phyloP scores from a whole-genome alignment of 495 filamentous ascomycete species.

The Penicillium parvum region DNA sequence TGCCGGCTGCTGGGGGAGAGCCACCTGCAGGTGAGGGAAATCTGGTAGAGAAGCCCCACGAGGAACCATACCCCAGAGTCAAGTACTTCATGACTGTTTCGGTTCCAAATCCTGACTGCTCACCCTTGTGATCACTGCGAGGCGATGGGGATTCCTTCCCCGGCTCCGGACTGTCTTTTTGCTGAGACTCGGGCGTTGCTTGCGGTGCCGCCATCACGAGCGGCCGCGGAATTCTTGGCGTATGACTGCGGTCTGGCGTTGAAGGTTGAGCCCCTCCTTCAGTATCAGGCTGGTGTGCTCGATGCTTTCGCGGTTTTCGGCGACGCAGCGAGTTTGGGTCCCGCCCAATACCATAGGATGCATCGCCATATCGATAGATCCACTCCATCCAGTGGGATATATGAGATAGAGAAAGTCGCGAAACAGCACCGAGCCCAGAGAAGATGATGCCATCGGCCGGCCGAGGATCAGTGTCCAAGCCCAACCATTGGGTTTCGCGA shows the following conservation, averaged over 20 bases:
- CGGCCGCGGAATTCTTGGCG: constrained; percentile 44
- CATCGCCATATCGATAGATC: constrained; percentile 69
- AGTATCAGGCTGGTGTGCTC: constrained; percentile 3
- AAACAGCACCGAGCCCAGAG: constrained; percentile 66
- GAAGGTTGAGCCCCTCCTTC: constrained; percentile 12
- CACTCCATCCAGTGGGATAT: constrained; percentile 80
- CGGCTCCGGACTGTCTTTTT: constrained; percentile 7
- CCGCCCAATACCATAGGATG: constrained; percentile 75
- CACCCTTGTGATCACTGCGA: constrained; percentile 18
- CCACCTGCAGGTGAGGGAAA: constrained; percentile 15
- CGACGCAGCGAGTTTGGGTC: constrained; percentile 59
- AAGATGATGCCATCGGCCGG: constrained; percentile 81
- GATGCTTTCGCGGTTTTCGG: constrained; percentile 32
- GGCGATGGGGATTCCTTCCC: constrained; percentile 15
- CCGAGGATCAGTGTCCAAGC: constrained; percentile 55
- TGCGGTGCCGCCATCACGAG: constrained; percentile 31
- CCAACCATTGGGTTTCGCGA: constrained; percentile 54
- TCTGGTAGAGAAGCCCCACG: constrained; percentile 46
- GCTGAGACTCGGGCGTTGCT: constrained; percentile 13
- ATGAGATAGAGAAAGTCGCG: constrained; percentile 57
- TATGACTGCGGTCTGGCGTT: constrained; percentile 25
- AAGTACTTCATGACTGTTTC: constrained; percentile 55
- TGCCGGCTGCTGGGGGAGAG: constrained; percentile 1
- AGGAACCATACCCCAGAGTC: constrained; percentile 58
- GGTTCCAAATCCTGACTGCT: constrained; percentile 29